Conservation (phyloP, 306 rosid species). For the Cercis canadensis region DNA sequence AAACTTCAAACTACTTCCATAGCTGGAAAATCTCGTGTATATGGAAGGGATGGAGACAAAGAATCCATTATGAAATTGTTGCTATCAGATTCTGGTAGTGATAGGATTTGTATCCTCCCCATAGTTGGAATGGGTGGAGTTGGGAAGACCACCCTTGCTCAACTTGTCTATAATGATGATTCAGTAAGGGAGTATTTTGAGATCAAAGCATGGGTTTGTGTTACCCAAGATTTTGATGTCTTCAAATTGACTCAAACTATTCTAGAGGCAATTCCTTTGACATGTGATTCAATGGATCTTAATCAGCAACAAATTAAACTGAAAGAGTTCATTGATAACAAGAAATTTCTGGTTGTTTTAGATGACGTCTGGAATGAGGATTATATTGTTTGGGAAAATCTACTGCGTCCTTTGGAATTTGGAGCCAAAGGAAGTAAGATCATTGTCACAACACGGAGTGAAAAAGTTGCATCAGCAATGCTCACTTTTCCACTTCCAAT, state of each 20-base stretch:
- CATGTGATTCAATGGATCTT: constrained; percentile 14
- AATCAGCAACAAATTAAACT: background rate
- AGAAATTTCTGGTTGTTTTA: constrained; percentile 39
- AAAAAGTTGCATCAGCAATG: constrained; percentile 35
- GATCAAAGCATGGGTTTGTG: constrained; percentile 25
- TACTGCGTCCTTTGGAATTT: constrained; percentile 26
- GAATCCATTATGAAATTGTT: background rate
- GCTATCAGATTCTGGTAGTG: background rate
- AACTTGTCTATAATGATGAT: constrained; percentile 11
- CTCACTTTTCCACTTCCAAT: constrained; percentile 17
- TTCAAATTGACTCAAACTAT: background rate
- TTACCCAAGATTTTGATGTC: constrained; percentile 13
- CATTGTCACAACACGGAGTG: constrained; percentile 38
- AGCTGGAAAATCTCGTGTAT: constrained; percentile 6
- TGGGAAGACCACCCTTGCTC: constrained; percentile 32
- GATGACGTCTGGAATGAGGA: constrained; percentile 51
- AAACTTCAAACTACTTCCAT: constrained; percentile 19
- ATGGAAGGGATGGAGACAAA: constrained; percentile 34
- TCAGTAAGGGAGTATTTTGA: background rate
- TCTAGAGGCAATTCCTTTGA: constrained; percentile 30
- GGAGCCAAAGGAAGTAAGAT: constrained; percentile 36
- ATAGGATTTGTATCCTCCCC: background rate
- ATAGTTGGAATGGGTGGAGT: constrained; percentile 28
- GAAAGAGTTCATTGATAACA: background rate
- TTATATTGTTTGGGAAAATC: constrained; percentile 27